Evolutionary conservation across 495 filamentous ascomycete genomes (phyloP).

Genomic region (Patellaria atrata): DNA sequence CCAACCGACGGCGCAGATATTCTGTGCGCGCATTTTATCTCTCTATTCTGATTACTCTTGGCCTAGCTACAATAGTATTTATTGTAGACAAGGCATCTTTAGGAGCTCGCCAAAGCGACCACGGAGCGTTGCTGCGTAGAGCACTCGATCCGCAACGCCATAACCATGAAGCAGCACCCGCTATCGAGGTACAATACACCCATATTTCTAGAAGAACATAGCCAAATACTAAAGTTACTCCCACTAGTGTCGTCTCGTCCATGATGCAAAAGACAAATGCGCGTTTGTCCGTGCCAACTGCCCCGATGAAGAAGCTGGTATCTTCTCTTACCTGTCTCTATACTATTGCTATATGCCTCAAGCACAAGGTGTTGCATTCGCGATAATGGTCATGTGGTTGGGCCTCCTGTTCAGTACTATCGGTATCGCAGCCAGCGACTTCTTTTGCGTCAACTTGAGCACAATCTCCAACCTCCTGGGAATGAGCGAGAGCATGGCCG

Average conservation of each 20-base stretch:
- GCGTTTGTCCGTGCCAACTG: conserved; percentile 73
- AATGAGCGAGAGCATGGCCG: conserved; percentile 89
- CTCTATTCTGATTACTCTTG: conserved; percentile 18
- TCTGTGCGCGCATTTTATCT: conserved; percentile 27
- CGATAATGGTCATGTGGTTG: conserved; percentile 66
- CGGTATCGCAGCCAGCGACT: conserved; percentile 96
- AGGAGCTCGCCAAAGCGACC: neutral
- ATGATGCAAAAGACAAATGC: conserved; percentile 65
- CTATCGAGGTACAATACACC: conserved; percentile 9
- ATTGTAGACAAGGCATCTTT: neutral
- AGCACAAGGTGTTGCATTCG: conserved; percentile 62
- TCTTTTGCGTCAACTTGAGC: conserved; percentile 92
- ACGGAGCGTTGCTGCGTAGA: conserved; percentile 3
- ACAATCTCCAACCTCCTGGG: conserved; percentile 78
- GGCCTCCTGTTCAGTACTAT: conserved; percentile 91
- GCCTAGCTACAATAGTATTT: conserved; percentile 13
- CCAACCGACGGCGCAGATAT: conserved; percentile 12
- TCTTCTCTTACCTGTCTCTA: conserved; percentile 75
- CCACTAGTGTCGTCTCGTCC: conserved; percentile 63
- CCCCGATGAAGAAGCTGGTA: conserved; percentile 73
- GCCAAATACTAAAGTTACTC: neutral
- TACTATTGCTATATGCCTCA: conserved; percentile 75
- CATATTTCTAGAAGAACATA: neutral
- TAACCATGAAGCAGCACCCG: conserved; percentile 17
- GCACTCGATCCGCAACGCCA: neutral